Evolutionary conservation across 2,329 filamentous ascomycete genomes (phyloP).

Genomic region (Stachybotrys elegans): DNA sequence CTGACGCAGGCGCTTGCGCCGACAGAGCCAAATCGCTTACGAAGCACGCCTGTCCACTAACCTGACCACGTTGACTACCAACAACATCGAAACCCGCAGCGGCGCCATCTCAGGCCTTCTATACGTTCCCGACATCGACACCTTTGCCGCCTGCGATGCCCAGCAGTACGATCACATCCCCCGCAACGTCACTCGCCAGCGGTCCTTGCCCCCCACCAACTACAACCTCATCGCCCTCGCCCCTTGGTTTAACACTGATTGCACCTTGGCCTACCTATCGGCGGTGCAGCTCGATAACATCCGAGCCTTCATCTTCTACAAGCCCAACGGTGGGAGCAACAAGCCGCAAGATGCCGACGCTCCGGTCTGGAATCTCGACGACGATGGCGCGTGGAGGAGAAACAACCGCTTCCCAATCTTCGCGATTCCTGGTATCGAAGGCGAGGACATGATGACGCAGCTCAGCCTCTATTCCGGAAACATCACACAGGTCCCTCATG

Average conservation of each 20-base stretch:
- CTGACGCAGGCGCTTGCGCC: no score
- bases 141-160: constrained; percentile 56
- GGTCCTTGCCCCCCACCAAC: constrained; percentile 62
- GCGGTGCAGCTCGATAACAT: constrained; percentile 54
- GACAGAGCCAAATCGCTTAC: constrained; percentile 43
- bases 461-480: constrained; percentile 75
- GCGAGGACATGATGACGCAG: constrained; percentile 63
- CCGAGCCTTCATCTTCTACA: constrained; percentile 60
- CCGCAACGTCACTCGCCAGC: constrained; percentile 65
- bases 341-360: constrained; percentile 64
- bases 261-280: constrained; percentile 67
- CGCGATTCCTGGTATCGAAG: constrained; percentile 66
- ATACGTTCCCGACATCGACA: constrained; percentile 70
- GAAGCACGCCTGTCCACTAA: constrained; percentile 48
- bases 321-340: constrained; percentile 47
- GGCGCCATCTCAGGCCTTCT: constrained; percentile 70
- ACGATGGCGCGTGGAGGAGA: constrained; percentile 65
- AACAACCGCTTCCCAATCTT: constrained; percentile 76
- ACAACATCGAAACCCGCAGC: constrained; percentile 53
- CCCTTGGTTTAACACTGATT: constrained; percentile 75
- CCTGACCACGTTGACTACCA: constrained; percentile 72
- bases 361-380: constrained; percentile 64
- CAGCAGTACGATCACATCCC: constrained; percentile 64
- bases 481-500: constrained; percentile 56
- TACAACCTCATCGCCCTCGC: constrained; percentile 77